Evolutionary conservation across 2,329 filamentous ascomycete genomes (phyloP), one percentile per base, ranked within the genome.

Genomic region (Cadophora malorum): DNA sequence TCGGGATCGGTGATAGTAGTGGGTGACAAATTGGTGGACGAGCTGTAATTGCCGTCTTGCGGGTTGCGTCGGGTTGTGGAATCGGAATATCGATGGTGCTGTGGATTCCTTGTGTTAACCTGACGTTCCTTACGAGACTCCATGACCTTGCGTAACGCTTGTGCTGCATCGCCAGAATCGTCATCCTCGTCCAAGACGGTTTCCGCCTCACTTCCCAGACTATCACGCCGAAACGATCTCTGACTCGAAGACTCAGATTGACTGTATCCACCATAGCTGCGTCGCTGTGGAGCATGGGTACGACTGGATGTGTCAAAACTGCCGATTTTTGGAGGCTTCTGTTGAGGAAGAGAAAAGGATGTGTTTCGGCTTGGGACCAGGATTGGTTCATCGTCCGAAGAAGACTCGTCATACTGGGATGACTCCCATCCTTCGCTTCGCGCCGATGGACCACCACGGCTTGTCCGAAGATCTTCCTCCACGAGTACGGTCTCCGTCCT

Each of bases 321-420:
- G 28, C 64, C 67, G 9, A 74, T 63, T 41, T 72, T 76, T n/a
- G 73, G 71, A 21, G 64, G 70, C n/a, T 74, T 75, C 53, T 70
- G 72, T 52, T 69, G 69, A 14, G 76, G 75, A 45, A 77, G 49
- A 9, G 67, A 68, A 68, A 89, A 90, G 0, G 87, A 89, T 4
- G 81, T 81, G 69, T 83, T 86, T 53, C 87, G 82, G 75, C 87
- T 89, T 35, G 88, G 87, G 49, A 90, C 87, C 61, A 90, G 83
- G 69, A 90, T 90, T 14, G 86, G 86, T 66, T 90, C 88, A 64
- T 90, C 88, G 69, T 90, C 88, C 4, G 83, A 84, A 0, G 87
- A 89, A 0, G 86, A 64, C 21, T 64, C 88, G 2, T 84, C 83
- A 58, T 75, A 72, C 25, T 71, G 83, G 0, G 83, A 84, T 5